Base-by-base conservation (phyloP, 2,329 filamentous ascomycete species). In the Nothophoma quercina region DNA sequence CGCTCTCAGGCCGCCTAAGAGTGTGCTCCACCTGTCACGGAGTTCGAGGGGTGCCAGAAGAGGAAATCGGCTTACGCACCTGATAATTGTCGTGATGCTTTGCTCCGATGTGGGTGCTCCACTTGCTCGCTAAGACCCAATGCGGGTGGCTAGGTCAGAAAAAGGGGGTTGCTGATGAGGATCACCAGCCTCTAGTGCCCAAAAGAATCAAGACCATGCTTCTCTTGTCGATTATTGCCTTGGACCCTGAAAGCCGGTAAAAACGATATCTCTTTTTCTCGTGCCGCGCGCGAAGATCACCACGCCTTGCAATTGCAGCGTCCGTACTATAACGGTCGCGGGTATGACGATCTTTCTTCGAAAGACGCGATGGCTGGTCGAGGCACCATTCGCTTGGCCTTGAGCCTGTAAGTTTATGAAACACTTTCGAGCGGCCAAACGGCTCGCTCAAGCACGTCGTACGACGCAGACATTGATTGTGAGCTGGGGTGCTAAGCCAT, bases 181-280 rank as follows among this genome's bases (percentile, higher is more conserved):
- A 43, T 47, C 50, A 38, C 26, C 43, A 18, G 23, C 10, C 10
- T 25, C 18, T 9, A 7, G 28, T 28, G 34, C 33, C 50, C 38
- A 25, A 40, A 44, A 43, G 15, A 28, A 30, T 53, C 2, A 3
- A n/a, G 28, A 43, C 50, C 13, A 48, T 39, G 23, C 50, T 29
- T 7, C 7, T 43, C 50, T 43, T 38, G 43, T 48, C 36, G 18
- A 33, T 43, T 43, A 33, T 36, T 48, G 38, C 21, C 28, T n/a
- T 48, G 39, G 50, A 53, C 50, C 50, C 50, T 53, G 50, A 48
- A 39, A 34, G 28, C 38, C 21, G 50, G 44, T 44, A 53, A 39
- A 46, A 43, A 40, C 28, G 43, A 53, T 26, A 44, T 34, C 32
- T 43, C 38, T 43, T 39, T 42, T 42, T 32, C 36, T 43, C 33